Percentiles rank a stretch among this genome's conserved stretches.
phyloP scores from a whole-genome alignment of 768 basidiomycete genomes.

The button mushroom (Agaricus bisporus) region DNA sequence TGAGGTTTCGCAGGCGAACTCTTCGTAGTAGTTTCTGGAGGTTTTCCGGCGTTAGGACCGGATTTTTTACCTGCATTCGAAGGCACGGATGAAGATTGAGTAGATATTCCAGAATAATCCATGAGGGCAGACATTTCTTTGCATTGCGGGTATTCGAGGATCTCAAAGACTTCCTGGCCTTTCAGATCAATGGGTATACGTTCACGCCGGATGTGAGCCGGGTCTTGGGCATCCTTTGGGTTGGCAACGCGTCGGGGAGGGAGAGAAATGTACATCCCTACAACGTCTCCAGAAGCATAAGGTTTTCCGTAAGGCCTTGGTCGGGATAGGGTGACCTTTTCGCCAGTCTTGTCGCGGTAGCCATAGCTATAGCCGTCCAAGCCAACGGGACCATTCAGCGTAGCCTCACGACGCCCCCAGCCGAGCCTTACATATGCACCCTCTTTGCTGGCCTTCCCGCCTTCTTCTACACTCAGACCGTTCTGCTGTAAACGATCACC shows the following conservation, averaged over 20 bases:
- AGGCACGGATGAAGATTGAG: conserved; percentile 48
- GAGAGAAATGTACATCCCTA: conserved; percentile 91
- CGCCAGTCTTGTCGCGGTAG: conserved; percentile 85
- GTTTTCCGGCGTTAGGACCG: conserved; percentile 49
- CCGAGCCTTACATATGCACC: conserved; percentile 78
- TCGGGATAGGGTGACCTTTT: conserved; percentile 82
- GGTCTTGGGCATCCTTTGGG: conserved; percentile 64
- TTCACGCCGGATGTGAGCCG: conserved; percentile 79
- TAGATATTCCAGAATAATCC: conserved; percentile 64
- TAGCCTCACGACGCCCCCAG: conserved; percentile 88
- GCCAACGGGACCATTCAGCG: conserved; percentile 90
- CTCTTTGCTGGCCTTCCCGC: conserved; percentile 44
- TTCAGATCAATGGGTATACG: conserved; percentile 94
- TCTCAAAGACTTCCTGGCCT: conserved; percentile 96
- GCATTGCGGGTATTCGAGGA: conserved; percentile 76
- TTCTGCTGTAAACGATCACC: conserved; percentile 36
- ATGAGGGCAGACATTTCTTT: conserved; percentile 93
- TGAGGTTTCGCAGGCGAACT: conserved; percentile 28
- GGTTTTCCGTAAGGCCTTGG: conserved; percentile 70
- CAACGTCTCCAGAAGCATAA: conserved; percentile 78
- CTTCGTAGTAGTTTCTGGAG: conserved; percentile 48
- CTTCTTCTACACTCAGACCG: conserved; percentile 1
- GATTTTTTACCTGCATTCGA: conserved; percentile 58
- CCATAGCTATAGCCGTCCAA: conserved; percentile 93
- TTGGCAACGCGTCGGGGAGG: conserved; percentile 60